These are phyloP conservation scores for Cinchona pubescens DNA, from an alignment of 257 asterid species.

Conservation along the genomic window DNA sequence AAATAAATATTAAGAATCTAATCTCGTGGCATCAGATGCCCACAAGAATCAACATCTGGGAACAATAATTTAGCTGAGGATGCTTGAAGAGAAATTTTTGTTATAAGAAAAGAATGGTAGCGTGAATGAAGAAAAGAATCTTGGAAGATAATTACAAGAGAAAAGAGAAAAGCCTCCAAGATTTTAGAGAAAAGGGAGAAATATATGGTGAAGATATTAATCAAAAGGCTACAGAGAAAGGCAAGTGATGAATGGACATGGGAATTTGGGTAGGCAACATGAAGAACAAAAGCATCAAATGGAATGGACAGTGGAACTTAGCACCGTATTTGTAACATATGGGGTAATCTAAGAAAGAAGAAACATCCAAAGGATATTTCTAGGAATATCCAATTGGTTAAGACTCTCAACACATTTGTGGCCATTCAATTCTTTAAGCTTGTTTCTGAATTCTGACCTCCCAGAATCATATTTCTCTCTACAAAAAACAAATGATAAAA, in stretches of 20 bases:
- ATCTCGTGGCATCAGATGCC: conserved; percentile 18
- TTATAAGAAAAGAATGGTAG: conserved; percentile 13
- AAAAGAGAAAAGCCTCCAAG: not conserved
- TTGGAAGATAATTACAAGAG: not conserved
- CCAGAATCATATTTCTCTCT: not conserved
- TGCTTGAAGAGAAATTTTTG: conserved; percentile 12
- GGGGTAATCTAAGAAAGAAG: not conserved
- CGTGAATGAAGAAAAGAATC: conserved; percentile 20
- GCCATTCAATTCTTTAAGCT: conserved; percentile 14
- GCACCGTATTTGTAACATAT: not conserved
- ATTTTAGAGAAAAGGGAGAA: not conserved
- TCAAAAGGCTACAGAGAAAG: conserved; percentile 5
- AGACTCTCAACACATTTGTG: conserved; percentile 9
- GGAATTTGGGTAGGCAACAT: conserved; percentile 11
- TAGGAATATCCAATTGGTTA: conserved; percentile 29
- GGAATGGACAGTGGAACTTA: not conserved
- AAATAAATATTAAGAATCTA: not conserved
- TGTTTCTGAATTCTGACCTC: not conserved
- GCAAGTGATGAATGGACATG: conserved; percentile 23
- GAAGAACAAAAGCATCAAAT: conserved; percentile 10
- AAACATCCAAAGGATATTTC: conserved; percentile 19
- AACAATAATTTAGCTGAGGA: conserved; percentile 12
- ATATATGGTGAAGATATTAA: not conserved
- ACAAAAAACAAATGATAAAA: not conserved
- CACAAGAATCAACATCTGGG: conserved; percentile 10